These are phyloP conservation scores for Capronia americana DNA, from an alignment of 2,329 filamentous ascomycete genomes.

Conservation along the genomic window DNA sequence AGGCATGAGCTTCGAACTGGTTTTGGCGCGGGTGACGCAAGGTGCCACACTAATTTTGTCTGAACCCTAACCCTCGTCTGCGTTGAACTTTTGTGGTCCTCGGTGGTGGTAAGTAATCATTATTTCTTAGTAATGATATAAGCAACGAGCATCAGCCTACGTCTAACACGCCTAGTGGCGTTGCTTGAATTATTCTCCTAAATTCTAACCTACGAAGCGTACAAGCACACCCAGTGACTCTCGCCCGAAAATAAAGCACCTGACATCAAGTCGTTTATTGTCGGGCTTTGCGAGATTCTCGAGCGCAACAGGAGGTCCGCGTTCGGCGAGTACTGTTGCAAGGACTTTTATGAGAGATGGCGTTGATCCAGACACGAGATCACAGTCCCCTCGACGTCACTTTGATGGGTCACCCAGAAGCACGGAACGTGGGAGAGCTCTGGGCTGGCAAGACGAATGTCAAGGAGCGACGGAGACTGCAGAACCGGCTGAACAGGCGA, in stretches of 20 bases:
- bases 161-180: not conserved
- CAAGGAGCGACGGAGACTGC: constrained; percentile 39
- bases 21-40: too few species aligned
- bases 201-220: not conserved
- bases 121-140: not conserved
- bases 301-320: not conserved
- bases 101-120: too few species aligned
- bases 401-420: constrained; percentile 21
- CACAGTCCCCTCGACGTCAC: constrained; percentile 12
- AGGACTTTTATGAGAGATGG: not conserved
- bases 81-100: too few species aligned
- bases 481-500: constrained; percentile 43
- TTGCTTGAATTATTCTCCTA: not conserved
- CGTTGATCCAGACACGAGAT: not conserved
- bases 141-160: not conserved
- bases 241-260: not conserved
- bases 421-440: constrained; percentile 35
- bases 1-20: too few species aligned
- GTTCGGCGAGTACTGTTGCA: too few species aligned
- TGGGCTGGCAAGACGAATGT: constrained; percentile 42
- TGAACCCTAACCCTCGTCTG: too few species aligned
- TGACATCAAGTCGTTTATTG: not conserved
- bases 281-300: not conserved
- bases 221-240: too few species aligned
- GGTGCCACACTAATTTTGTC: too few species aligned